Conservation (phyloP, 2,329 filamentous ascomycete genomes). For the Hirsutella minnesotensis region DNA sequence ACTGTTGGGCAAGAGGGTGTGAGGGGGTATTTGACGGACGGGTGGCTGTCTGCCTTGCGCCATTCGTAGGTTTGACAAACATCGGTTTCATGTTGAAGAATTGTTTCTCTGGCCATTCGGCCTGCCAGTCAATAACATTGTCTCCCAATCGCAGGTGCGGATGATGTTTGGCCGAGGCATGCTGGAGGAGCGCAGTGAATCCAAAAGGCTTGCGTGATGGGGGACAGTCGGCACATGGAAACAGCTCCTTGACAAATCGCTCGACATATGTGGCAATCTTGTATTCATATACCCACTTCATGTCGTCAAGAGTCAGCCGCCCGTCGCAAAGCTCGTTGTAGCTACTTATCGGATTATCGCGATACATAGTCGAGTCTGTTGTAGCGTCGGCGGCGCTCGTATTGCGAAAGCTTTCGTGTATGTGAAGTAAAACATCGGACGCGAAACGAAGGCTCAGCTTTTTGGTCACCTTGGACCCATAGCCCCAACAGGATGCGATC, state of each 20-base stretch:
- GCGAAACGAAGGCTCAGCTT: slow-evolving; percentile 59
- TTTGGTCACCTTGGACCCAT: slow-evolving; percentile 49
- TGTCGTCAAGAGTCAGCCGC: slow-evolving; percentile 66
- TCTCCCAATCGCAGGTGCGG: slow-evolving; percentile 56
- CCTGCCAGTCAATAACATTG: slow-evolving; percentile 65
- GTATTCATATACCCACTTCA: slow-evolving; percentile 75
- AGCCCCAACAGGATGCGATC: slow-evolving; percentile 53
- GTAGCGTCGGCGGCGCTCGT: slow-evolving; percentile 38
- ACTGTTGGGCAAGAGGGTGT: too few relatives aligned
- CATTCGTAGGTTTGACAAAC: too few relatives aligned
- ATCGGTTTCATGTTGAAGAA: slow-evolving; percentile 54
- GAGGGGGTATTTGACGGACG: neutral
- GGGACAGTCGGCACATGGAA: slow-evolving; percentile 62
- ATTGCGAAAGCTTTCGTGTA: slow-evolving; percentile 55
- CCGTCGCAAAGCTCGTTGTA: slow-evolving; percentile 42
- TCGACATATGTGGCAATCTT: slow-evolving; percentile 64
- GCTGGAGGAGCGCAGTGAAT: slow-evolving; percentile 70
- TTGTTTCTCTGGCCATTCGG: slow-evolving; percentile 67
- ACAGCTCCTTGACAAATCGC: slow-evolving; percentile 55
- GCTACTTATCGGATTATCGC: slow-evolving; percentile 33
- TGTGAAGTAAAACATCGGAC: slow-evolving; percentile 55
- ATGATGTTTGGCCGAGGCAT: slow-evolving; percentile 76
- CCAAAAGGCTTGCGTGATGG: slow-evolving; percentile 55
- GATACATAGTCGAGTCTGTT: slow-evolving; percentile 16
- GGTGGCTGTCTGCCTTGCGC: neutral